Conservation (phyloP, 2,329 filamentous ascomycete species). For the Microsporum audouinii region DNA sequence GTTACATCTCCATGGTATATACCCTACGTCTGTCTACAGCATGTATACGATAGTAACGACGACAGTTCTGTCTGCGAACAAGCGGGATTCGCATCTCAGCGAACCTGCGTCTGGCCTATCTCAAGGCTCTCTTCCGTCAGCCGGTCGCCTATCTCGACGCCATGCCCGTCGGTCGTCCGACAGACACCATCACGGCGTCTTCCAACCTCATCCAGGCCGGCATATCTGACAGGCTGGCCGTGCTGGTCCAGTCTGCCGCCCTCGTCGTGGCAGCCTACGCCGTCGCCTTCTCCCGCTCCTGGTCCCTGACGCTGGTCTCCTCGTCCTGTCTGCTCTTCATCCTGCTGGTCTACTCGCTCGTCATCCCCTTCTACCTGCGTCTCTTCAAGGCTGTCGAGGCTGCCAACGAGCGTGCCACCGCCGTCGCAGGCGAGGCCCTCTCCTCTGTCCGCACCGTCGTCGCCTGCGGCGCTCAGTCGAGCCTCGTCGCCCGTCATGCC, state of each 20-base stretch:
- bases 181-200: constrained; percentile 42
- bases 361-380: constrained; percentile 26
- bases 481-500: constrained; percentile 28
- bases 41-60: not conserved
- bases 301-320: constrained; percentile 42
- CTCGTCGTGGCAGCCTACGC: constrained; percentile 37
- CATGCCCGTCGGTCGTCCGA: constrained; percentile 40
- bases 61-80: constrained; percentile 38
- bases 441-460: constrained; percentile 35
- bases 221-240: constrained; percentile 42
- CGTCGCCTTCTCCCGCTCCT: constrained; percentile 43
- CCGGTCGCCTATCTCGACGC: constrained; percentile 41
- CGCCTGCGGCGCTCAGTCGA: constrained; percentile 32
- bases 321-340: constrained; percentile 38
- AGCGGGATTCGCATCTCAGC: constrained; percentile 42
- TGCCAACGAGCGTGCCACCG: constrained; percentile 27
- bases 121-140: constrained; percentile 39
- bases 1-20: constrained; percentile 43
- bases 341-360: constrained; percentile 22
- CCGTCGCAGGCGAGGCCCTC: constrained; percentile 34
- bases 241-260: constrained; percentile 33
- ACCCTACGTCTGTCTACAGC: not conserved
- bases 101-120: constrained; percentile 40
- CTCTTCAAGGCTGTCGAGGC: constrained; percentile 27
- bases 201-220: constrained; percentile 45